Evolutionary conservation across 495 filamentous ascomycete genomes (phyloP), one percentile per base, ranked within the genome.

Genomic region (Durotheca rogersii): DNA sequence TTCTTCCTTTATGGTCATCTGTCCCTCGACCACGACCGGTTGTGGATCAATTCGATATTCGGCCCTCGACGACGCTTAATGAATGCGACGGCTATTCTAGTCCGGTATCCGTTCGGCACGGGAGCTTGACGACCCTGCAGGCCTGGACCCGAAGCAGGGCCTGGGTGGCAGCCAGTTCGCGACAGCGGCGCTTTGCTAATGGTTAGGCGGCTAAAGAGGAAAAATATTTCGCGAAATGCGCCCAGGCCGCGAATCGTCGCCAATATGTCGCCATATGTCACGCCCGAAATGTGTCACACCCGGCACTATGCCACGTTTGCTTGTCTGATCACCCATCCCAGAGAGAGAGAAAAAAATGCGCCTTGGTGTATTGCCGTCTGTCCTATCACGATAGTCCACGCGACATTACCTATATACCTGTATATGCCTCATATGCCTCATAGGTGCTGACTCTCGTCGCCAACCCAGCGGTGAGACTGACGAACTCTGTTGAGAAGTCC

Each of bases 281-380:
- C 50, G 41, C 53, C 45, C 56, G 20, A n/a, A n/a, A n/a, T n/a
- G 56, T 59, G 56, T 59, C 50, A 41, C 50, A 41, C 53, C 45
- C 56, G 20, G 53, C 23, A 50, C 16, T n/a, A 32, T 25, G 46
- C 49, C 56, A 59, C 56, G 56, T 59, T 38, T 41, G 18, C 40
- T 27, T 50, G 4, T 9, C 27, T 0, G 35, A 33, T 47, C 34
- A 18, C 25, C 41, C n/a, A n/a, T n/a, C n/a, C n/a, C n/a, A n/a
- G n/a, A n/a, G n/a, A n/a, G n/a, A 48, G 17, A 7, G 7, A 27
- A 34, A 11, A 14, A 9, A 9, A 52, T 48, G 29, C 27, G 31
- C n/a, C 17, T n/a, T 16, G 11, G 21, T 33, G 39, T 39, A 21
- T 25, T 14, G 15, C 20, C 12, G 48, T 16, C 7, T 17, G 41